Conservation (phyloP, 1,284 basidiomycete genomes). For the Cutaneotrichosporon sp. region DNA sequence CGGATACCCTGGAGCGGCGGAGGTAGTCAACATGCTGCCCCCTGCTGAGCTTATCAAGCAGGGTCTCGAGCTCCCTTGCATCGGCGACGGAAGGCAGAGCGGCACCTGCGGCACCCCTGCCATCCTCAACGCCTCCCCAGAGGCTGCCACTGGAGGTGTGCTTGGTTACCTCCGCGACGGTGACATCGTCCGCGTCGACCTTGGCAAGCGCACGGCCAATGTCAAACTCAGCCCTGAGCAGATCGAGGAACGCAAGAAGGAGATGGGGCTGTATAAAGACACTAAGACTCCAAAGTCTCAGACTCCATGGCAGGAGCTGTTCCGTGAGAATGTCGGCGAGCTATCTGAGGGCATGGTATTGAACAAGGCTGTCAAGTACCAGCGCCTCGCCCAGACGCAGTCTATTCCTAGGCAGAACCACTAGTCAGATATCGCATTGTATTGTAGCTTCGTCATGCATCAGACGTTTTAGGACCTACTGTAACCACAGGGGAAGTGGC, state of each 20-base stretch:
- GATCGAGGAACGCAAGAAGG: slow-evolving; percentile 36
- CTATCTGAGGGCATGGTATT: slow-evolving; percentile 47
- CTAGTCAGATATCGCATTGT: slow-evolving; percentile 13
- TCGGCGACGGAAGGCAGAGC: slow-evolving; percentile 47
- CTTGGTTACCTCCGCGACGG: slow-evolving; percentile 46
- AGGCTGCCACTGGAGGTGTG: slow-evolving; percentile 45
- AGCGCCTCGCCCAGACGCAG: slow-evolving; percentile 43
- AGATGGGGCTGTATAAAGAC: slow-evolving; percentile 29
- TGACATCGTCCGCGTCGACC: slow-evolving; percentile 45
- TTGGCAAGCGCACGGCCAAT: slow-evolving; percentile 38
- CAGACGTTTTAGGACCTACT: background rate
- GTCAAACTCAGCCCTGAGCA: slow-evolving; percentile 34
- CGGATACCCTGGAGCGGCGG: slow-evolving; percentile 45
- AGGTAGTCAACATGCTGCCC: slow-evolving; percentile 49
- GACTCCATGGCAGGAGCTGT: slow-evolving; percentile 49
- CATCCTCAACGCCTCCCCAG: slow-evolving; percentile 47
- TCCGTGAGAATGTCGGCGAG: slow-evolving; percentile 39
- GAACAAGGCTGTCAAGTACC: slow-evolving; percentile 43
- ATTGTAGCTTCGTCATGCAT: background rate
- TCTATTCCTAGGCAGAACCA: slow-evolving; percentile 43
- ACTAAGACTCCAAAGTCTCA: slow-evolving; percentile 34
- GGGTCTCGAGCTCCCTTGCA: slow-evolving; percentile 47
- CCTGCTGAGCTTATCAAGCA: slow-evolving; percentile 45
- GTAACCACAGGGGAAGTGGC: too few relatives aligned
- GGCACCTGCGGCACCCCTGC: slow-evolving; percentile 47